phyloP scores from a whole-genome alignment of 306 rosid genomes.

The Trifolium pratense region DNA sequence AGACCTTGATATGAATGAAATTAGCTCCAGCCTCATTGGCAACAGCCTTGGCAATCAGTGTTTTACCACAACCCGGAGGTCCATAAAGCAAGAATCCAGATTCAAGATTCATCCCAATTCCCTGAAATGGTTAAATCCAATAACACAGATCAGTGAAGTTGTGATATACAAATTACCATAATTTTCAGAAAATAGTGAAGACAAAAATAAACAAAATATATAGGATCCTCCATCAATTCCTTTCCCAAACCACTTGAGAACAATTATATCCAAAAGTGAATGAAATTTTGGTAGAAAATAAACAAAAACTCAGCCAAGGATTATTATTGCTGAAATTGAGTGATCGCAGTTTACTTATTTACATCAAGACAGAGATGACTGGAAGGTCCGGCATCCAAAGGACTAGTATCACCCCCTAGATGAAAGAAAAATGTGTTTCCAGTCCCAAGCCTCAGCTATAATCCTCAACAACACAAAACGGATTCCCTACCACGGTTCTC shows the following conservation, averaged over 20 bases:
- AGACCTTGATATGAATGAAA: conserved; percentile 21
- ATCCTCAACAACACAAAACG: not conserved
- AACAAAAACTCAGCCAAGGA: conserved; percentile 11
- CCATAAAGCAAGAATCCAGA: conserved; percentile 19
- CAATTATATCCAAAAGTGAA: not conserved
- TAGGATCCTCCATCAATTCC: not conserved
- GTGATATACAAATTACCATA: conserved; percentile 6
- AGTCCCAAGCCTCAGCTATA: conserved; percentile 6
- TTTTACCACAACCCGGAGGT: conserved; percentile 36
- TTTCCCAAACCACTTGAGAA: not conserved
- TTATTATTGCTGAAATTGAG: conserved; percentile 7
- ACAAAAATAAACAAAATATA: too few relatives aligned
- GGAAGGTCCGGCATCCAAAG: not conserved
- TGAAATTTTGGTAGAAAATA: conserved; percentile 10
- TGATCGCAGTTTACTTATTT: not conserved
- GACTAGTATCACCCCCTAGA: not conserved
- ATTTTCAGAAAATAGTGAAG: not conserved
- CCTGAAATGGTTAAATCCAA: conserved; percentile 25
- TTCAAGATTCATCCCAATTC: conserved; percentile 13
- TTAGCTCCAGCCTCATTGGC: conserved; percentile 34
- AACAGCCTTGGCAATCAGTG: conserved; percentile 30
- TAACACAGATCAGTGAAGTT: conserved; percentile 9
- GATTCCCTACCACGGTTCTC: not conserved
- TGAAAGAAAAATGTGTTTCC: not conserved
- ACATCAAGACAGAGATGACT: conserved; percentile 3